Evolutionary conservation across 306 rosid genomes (phyloP).

Genomic region (Spatholobus suberectus): DNA sequence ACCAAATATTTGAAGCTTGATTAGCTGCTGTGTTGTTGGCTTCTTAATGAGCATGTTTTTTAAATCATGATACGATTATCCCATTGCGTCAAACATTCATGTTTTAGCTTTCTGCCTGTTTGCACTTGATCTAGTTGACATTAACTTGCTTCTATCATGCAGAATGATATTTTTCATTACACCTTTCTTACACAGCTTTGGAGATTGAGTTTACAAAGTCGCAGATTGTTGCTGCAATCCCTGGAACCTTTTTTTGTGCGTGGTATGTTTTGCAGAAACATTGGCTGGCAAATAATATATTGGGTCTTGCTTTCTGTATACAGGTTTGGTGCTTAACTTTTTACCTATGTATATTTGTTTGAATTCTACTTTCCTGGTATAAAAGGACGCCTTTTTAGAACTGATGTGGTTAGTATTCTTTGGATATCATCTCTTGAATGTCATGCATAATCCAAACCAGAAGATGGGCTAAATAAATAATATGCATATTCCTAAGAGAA

Average conservation of each 20-base stretch:
- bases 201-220: slow-evolving; percentile 93
- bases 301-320: slow-evolving; percentile 87
- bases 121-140: slow-evolving; percentile 59
- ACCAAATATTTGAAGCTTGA: background rate
- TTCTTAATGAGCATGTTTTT: background rate
- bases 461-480: background rate
- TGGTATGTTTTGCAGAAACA: slow-evolving; percentile 88
- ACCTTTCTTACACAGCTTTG: slow-evolving; percentile 87
- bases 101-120: slow-evolving; percentile 17
- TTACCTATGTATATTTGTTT: background rate
- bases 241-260: slow-evolving; percentile 90
- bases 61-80: background rate
- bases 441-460: slow-evolving; percentile 8
- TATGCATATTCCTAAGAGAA: background rate
- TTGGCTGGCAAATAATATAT: slow-evolving; percentile 88
- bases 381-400: background rate
- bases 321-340: slow-evolving; percentile 60
- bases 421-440: background rate
- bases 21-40: background rate
- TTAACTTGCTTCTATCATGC: slow-evolving; percentile 65
- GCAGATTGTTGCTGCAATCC: slow-evolving; percentile 80
- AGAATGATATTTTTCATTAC: slow-evolving; percentile 75
- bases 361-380: background rate
- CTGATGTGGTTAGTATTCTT: slow-evolving; percentile 16
- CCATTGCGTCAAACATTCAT: background rate